Conservation (phyloP, 495 filamentous ascomycete species). For the Penicillium goetzii region DNA sequence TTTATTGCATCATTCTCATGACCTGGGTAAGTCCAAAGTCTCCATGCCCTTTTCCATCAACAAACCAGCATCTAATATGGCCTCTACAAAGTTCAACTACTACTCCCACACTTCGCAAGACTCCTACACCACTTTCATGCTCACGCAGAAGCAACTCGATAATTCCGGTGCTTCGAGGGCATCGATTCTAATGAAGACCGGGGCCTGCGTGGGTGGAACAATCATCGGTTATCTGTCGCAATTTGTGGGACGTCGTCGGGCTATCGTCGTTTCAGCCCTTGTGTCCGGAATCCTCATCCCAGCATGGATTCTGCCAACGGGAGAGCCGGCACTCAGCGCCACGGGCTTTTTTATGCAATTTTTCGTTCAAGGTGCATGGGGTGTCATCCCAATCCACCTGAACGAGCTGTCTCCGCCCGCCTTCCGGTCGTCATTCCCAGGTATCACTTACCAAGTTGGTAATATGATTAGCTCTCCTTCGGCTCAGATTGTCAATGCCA, state of each 20-base stretch:
- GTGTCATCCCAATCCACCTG: slow-evolving; percentile 77
- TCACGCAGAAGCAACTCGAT: slow-evolving; percentile 64
- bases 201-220: slow-evolving; percentile 73
- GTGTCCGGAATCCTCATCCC: slow-evolving; percentile 64
- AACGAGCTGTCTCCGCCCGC: slow-evolving; percentile 76
- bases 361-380: slow-evolving; percentile 78
- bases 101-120: slow-evolving; percentile 73
- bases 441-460: slow-evolving; percentile 69
- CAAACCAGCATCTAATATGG: not conserved
- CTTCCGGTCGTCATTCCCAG: slow-evolving; percentile 63
- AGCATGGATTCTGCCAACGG: slow-evolving; percentile 69
- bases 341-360: slow-evolving; percentile 79
- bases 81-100: slow-evolving; percentile 48
- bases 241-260: slow-evolving; percentile 68
- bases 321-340: slow-evolving; percentile 60
- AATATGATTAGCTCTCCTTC: slow-evolving; percentile 77
- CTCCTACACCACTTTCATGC: slow-evolving; percentile 77
- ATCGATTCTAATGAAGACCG: slow-evolving; percentile 72
- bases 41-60: not conserved
- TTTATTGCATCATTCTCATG: slow-evolving; percentile 75
- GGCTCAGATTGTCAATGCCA: slow-evolving; percentile 71
- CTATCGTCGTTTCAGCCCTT: slow-evolving; percentile 63
- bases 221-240: slow-evolving; percentile 74
- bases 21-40: slow-evolving; percentile 57
- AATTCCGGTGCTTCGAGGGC: slow-evolving; percentile 66